phyloP scores from a whole-genome alignment of 2,329 filamentous ascomycete species.

The Beauveria rudraprayagi region DNA sequence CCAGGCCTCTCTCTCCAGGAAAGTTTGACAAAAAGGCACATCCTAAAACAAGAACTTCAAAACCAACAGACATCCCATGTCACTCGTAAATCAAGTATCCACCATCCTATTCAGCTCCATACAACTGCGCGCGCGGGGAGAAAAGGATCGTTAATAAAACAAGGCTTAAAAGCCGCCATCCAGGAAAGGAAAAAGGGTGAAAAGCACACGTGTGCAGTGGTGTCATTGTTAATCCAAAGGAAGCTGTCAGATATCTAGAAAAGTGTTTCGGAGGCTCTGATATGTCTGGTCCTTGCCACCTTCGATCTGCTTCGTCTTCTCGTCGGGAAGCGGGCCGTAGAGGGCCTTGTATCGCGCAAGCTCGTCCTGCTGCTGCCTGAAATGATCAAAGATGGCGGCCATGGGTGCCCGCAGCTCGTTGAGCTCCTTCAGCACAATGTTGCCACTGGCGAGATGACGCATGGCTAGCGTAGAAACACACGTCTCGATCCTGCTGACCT shows the following conservation, averaged over 20 bases:
- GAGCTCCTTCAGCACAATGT: slow-evolving; percentile 52
- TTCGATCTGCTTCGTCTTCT: slow-evolving; percentile 4
- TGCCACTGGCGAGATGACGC: slow-evolving; percentile 69
- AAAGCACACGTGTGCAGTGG: not conserved
- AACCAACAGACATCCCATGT: not conserved
- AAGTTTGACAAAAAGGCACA: not conserved
- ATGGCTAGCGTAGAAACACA: slow-evolving; percentile 72
- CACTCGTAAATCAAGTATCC: not conserved
- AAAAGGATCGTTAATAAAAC: not conserved
- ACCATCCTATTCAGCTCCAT: not conserved
- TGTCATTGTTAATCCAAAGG: not conserved
- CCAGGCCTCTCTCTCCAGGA: not conserved
- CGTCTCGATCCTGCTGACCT: slow-evolving; percentile 92
- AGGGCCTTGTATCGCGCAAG: slow-evolving; percentile 51
- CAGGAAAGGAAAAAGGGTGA: not conserved
- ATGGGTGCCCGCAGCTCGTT: slow-evolving; percentile 73
- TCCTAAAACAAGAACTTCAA: not conserved
- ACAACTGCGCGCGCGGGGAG: not conserved
- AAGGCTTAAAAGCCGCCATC: not conserved
- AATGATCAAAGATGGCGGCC: slow-evolving; percentile 55
- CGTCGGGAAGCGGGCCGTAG: slow-evolving; percentile 36
- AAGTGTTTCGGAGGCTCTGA: not conserved
- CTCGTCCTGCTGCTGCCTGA: slow-evolving; percentile 55
- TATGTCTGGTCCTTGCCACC: not conserved
- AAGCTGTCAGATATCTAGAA: not conserved